A percentile compares a stretch with the other conserved stretches of the same genome.
phyloP scores from a whole-genome alignment of 2,329 filamentous ascomycete genomes.

The Nothomitra cinnamomea region DNA sequence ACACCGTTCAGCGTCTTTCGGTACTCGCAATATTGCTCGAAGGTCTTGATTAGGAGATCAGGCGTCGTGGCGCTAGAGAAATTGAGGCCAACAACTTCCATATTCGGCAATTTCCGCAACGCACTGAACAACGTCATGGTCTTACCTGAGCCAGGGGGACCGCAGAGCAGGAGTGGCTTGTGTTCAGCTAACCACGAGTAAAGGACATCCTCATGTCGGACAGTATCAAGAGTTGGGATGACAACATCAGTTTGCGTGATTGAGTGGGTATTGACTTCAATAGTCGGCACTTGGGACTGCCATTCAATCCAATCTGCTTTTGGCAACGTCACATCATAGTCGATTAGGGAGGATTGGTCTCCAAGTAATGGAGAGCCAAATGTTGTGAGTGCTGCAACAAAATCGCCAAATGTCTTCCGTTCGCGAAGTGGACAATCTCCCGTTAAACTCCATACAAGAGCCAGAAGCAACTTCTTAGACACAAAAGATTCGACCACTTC shows the following conservation, averaged over 20 bases:
- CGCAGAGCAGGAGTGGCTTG: slow-evolving; percentile 89
- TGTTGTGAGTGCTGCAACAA: slow-evolving; percentile 62
- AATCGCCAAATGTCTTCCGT: slow-evolving; percentile 78
- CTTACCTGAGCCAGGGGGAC: slow-evolving; percentile 95
- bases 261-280: slow-evolving; percentile 97
- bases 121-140: slow-evolving; percentile 99
- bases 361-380: slow-evolving; percentile 72
- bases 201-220: slow-evolving; percentile 95
- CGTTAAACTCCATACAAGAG: slow-evolving; percentile 86
- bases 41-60: slow-evolving; percentile 94
- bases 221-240: slow-evolving; percentile 92
- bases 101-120: slow-evolving; percentile 87
- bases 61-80: slow-evolving; percentile 98
- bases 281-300: slow-evolving; percentile 84
- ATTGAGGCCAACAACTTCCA: slow-evolving; percentile 98
- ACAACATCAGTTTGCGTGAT: slow-evolving; percentile 97
- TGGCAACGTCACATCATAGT: slow-evolving; percentile 81
- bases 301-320: slow-evolving; percentile 79
- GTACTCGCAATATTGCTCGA: slow-evolving; percentile 99
- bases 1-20: slow-evolving; percentile 96
- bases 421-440: slow-evolving; percentile 84
- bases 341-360: slow-evolving; percentile 72
- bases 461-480: slow-evolving; percentile 84
- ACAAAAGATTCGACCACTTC: slow-evolving; percentile 82
- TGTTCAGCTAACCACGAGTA: slow-evolving; percentile 99